Base-by-base conservation (phyloP, 208 protist genomes). In the Trypanosoma grayi region DNA sequence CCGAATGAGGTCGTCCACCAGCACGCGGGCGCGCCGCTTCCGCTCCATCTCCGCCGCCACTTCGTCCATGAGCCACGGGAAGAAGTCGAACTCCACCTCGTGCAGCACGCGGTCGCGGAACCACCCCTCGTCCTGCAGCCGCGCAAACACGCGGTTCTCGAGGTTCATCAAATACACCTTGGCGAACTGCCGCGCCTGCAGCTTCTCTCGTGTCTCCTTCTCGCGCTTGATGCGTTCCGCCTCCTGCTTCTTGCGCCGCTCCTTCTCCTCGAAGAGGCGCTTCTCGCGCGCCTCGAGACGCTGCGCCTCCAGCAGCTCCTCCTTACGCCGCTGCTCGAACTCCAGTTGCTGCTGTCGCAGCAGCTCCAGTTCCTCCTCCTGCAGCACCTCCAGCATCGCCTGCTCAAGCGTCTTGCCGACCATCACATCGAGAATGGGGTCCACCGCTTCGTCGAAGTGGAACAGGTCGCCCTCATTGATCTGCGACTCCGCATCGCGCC, bases 351-450 rank as follows among this genome's bases (percentile, higher is more conserved):
- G 96, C 64, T 88, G 75, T 14, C 93, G 83, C 41, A 99, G 78
- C 37, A 87, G 72, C 47, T 91, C 82, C 18, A 99, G 77, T 75
- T 99, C 98, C 64, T 98, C 96, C 82, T 99, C 98, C 81, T 99
- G 96, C 75, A 98, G 85, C 33, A 99, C 97, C 82, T 99, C 98
- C 46, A 98, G 81, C 80, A 99, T 92, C 22, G 92, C 85, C 81
- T 99, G 97, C 77, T 99, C 94, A 14, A 99, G 69, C 40, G 95
- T 98, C 85, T 99, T 99, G 51, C 96, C 95, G 7, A 98, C 93
- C 65, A 99, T 85, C 47, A 98, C 96, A 66, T 98, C 91, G 4
- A 99, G 78, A 27, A 98, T 98, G 0, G 97, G 96, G 46, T 98
- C 85, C 3, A 98, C 95, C 28, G 98, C 98, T 51, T 93, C 81